Conservation (phyloP, 257 asterid genomes). For the Anisodus acutangulus region DNA sequence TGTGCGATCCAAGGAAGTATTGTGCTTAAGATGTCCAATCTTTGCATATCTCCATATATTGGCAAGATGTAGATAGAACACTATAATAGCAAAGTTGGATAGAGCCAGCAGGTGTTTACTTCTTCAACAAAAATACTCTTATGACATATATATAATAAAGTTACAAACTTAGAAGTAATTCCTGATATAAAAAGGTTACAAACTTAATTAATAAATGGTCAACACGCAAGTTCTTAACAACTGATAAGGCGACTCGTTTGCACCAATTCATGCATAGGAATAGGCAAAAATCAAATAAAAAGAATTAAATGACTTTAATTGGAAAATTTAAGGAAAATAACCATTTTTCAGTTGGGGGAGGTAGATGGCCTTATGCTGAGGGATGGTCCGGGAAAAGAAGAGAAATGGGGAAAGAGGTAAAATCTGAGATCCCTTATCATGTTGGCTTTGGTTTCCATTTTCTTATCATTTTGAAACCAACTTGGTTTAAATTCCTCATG, state of each 20-base stretch:
- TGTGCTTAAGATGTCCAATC: not conserved
- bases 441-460: conserved; percentile 20
- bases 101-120: not conserved
- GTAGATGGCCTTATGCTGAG: not conserved
- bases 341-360: not conserved
- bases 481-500: conserved; percentile 13
- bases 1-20: conserved; percentile 5
- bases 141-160: too few relatives aligned
- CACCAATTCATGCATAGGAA: conserved; percentile 17
- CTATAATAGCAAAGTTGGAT: not conserved
- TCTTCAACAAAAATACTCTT: conserved; percentile 2
- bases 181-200: not conserved
- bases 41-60: not conserved
- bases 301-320: not conserved
- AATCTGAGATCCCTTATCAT: conserved; percentile 9
- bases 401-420: not conserved
- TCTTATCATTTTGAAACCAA: not conserved
- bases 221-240: conserved; percentile 1
- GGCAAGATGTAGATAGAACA: not conserved
- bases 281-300: not conserved
- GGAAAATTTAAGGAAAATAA: not conserved
- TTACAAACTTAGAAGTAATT: too few relatives aligned
- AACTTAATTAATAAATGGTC: not conserved
- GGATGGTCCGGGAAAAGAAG: not conserved
- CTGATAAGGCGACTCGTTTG: not conserved